Base-by-base conservation (phyloP, 768 basidiomycete species). In the Boletus sensibilis region DNA sequence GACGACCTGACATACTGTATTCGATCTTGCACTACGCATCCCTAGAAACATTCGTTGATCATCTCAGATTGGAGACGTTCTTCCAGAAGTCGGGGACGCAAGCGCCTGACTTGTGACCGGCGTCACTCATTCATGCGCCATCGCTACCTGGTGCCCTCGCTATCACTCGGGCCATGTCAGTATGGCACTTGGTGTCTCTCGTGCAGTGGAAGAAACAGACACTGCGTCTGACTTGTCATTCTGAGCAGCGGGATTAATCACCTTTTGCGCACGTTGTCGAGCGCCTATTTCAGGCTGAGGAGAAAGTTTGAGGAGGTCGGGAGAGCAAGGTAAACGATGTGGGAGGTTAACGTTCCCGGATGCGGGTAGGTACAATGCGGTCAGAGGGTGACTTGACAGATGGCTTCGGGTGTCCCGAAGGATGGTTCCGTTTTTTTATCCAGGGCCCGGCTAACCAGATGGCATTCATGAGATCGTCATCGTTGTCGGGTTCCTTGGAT, bases 281-380 rank as follows among this genome's bases (percentile, higher is more conserved):
- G 53, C 9, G 9, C 35, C 27, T 23, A 49, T 25, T 4, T 67
- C 59, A n/a, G 56, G 50, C 25, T 55, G 70, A 37, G 50, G 46
- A 29, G 57, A 56, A 48, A 44, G 16, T 8, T 52, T 9, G 31
- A 40, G 40, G 18, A 2, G 85, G 84, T 21, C 85, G 72, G 20
- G 84, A 85, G 2, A 81, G 83, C 44, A 87, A 84, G 55, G 81
- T 82, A 63, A 87, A 87, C 27, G 83, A 74, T 8, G 82, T 78
- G 11, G 78, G 77, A 5, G 84, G 80, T 45, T 79, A 71, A 33
- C 83, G 78, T 63, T 79, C 75, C 58, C 80, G 82, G 58, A 87
- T 85, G 23, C 79, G 79, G 46, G 85, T 85, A 10, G 85, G 85
- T 20, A 81, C 63, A n/a, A 73, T 73, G 37, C 59, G 63, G 25